Conservation (phyloP, 2,329 filamentous ascomycete genomes). For the Mycosphaerella sp. region DNA sequence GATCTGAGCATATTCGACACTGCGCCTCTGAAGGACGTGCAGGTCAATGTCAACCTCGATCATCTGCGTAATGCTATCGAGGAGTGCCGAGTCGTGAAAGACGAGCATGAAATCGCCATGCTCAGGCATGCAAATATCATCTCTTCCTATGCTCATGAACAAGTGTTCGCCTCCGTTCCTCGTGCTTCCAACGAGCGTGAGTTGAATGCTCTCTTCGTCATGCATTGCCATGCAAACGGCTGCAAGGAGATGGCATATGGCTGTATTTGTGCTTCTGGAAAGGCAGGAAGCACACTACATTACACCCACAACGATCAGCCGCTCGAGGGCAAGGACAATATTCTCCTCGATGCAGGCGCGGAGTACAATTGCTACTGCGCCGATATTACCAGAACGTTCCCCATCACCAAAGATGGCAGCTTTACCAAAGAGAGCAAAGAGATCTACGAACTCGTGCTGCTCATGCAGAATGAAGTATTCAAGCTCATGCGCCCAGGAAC, state of each 20-base stretch:
- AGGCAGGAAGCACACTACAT: conserved; percentile 77
- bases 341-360: conserved; percentile 77
- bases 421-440: conserved; percentile 64
- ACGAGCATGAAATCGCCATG: conserved; percentile 73
- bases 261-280: conserved; percentile 75
- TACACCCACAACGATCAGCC: conserved; percentile 74
- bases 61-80: conserved; percentile 64
- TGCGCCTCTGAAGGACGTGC: conserved; percentile 60
- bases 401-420: conserved; percentile 56
- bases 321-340: conserved; percentile 64
- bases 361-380: conserved; percentile 47
- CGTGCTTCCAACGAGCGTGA: conserved; percentile 70
- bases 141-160: conserved; percentile 69
- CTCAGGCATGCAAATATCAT: conserved; percentile 77
- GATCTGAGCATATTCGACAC: conserved; percentile 40
- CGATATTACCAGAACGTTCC: conserved; percentile 78
- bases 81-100: conserved; percentile 73
- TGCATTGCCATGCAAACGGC: conserved; percentile 66
- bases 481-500: conserved; percentile 66
- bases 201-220: conserved; percentile 73
- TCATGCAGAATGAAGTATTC: conserved; percentile 80
- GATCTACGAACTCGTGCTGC: conserved; percentile 58
- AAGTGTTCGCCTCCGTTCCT: conserved; percentile 59
- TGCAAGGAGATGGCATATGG: conserved; percentile 81
- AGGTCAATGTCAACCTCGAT: conserved; percentile 56